Percentiles rank a stretch among this genome's conserved stretches.
Conservation (phyloP, 768 basidiomycete species). For the Saitozyma podzolica region DNA sequence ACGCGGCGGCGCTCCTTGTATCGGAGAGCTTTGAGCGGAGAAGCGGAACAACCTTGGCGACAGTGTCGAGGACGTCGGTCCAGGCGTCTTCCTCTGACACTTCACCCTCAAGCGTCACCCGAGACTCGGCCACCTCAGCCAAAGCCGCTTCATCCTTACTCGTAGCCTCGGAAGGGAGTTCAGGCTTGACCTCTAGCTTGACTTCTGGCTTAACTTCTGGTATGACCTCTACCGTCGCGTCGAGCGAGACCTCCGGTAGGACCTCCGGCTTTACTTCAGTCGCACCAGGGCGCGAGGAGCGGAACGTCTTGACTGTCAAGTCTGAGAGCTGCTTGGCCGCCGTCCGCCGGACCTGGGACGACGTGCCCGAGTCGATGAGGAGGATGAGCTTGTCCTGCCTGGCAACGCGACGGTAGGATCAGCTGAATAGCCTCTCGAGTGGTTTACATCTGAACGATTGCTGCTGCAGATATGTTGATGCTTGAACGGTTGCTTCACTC, state of each 20-base stretch:
- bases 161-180: not conserved
- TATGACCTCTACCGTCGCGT: conserved; percentile 3
- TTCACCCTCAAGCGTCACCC: conserved; percentile 14
- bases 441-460: not conserved
- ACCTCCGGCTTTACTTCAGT: conserved; percentile 6
- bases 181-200: conserved; percentile 8
- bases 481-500: not conserved
- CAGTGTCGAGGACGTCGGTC: conserved; percentile 85
- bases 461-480: no score
- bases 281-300: conserved; percentile 38
- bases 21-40: conserved; percentile 90
- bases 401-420: not conserved
- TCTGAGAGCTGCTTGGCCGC: conserved; percentile 95
- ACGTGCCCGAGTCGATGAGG: conserved; percentile 92
- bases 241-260: not conserved
- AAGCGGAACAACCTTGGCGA: conserved; percentile 80
- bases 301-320: conserved; percentile 80
- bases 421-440: no score
- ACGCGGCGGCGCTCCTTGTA: conserved; percentile 83
- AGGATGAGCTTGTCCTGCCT: conserved; percentile 97
- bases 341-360: conserved; percentile 82
- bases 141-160: not conserved
- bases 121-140: not conserved
- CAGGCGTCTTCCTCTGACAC: conserved; percentile 61
- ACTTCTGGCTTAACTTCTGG: conserved; percentile 13